Base-by-base conservation (phyloP, 768 basidiomycete genomes). In the Termitomyces sp. region DNA sequence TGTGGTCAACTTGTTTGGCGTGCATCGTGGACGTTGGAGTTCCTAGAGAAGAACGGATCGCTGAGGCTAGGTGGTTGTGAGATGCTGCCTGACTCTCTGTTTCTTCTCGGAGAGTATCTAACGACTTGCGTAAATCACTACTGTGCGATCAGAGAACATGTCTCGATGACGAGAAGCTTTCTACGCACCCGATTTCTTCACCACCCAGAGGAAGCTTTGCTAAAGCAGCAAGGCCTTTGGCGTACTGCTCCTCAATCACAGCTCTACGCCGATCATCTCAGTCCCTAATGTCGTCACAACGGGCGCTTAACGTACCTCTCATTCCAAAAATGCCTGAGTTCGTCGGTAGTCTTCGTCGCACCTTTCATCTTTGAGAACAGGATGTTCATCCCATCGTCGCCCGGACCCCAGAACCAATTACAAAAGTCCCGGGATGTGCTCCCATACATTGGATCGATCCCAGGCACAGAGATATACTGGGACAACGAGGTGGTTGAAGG, bases 361-460 rank as follows among this genome's bases (percentile, higher is more conserved):
- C 89, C 92, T 7, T 92, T 79, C 86, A 96, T 90, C 62, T 92
- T 81, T 22, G 92, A 86, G 68, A 93, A 88, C 59, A 98, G 79
- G 45, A 94, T 89, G 63, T 94, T 92, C 54, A 91, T 90, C 2
- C 94, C 94, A 41, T 81, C 86, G 72, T 96, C 94, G 24, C 82
- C 84, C 10, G 76, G 65, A 5, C 93, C 93, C 97, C 97, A 98
- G 74, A 98, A 98, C 0, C 92, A 85, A 72, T 98, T 99, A 73
- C 94, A 98, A 71, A 93, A 97, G 71, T 96, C 92, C 24, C 71
- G 68, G 7, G 72, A 74, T 38, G 59, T 55, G 51, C 62, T 71
- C 6, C 74, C 73, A 55, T 74, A 70, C 61, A 70, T 83, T 63
- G 53, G 76, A 79, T 68, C 83, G 73, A 66, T 60, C 36, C 65